A percentile compares a stretch with the other conserved stretches of the same genome.
phyloP scores from a whole-genome alignment of 495 filamentous ascomycete genomes.

The Halenospora varia region DNA sequence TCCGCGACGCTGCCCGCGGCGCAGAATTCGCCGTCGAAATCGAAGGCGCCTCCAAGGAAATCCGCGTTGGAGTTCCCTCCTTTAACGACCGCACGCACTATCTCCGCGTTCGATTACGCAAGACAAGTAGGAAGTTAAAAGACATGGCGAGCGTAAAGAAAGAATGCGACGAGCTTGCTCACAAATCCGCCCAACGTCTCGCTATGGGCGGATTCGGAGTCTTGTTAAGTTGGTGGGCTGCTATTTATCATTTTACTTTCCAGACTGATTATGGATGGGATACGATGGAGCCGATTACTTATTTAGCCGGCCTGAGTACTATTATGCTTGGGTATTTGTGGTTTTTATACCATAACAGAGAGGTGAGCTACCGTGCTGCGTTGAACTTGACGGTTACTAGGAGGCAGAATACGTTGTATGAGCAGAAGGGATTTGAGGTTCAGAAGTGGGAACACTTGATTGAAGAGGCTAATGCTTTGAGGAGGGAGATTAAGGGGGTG shows the following conservation, averaged over 20 bases:
- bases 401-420: constrained; percentile 74
- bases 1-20: constrained; percentile 81
- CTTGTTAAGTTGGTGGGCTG: constrained; percentile 72
- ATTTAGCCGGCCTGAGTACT: constrained; percentile 75
- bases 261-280: constrained; percentile 82
- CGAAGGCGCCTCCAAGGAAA: constrained; percentile 63
- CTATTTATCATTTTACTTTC: constrained; percentile 73
- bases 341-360: constrained; percentile 90
- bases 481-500: constrained; percentile 76
- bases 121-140: constrained; percentile 63
- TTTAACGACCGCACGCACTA: constrained; percentile 90
- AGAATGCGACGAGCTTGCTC: constrained; percentile 76
- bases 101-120: constrained; percentile 69
- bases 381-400: constrained; percentile 80
- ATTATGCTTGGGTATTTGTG: constrained; percentile 89
- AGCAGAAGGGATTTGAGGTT: constrained; percentile 68
- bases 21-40: constrained; percentile 84
- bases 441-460: constrained; percentile 72
- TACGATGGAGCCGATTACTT: constrained; percentile 87
- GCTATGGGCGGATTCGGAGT: constrained; percentile 74
- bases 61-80: constrained; percentile 75
- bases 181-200: constrained; percentile 70
- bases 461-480: constrained; percentile 74
- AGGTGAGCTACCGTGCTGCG: constrained; percentile 79
- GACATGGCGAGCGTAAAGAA: constrained; percentile 67